Evolutionary conservation across 1,284 basidiomycete species (phyloP), one percentile per base, ranked within the genome.

Genomic region (Pascua sp.): DNA sequence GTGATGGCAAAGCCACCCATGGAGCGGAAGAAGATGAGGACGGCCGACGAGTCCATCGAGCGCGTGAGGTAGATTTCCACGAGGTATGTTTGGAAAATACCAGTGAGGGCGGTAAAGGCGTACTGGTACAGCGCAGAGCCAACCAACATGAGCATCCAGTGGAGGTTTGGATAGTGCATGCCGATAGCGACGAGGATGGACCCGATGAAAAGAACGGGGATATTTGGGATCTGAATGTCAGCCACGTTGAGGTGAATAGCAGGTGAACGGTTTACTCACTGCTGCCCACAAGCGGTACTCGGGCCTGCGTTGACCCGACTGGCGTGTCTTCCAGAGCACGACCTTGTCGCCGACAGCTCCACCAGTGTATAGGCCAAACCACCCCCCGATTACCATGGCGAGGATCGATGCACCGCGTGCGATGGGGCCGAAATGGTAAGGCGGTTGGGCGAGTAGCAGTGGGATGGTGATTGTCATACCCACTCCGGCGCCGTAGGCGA

Each of bases 11-110:
- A 78, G 16, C 72, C 72, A 63, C 73, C 71, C 16, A 70, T 65
- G 55, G 64, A 69, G 66, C 75, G 75, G 66, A 71, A 72, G 61
- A 78, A 74, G 57, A 70, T 70, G 64, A 75, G 77, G 41, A 71
- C 69, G 18, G 73, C 71, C 51, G 75, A 71, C 12, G 71, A 71
- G 56, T 73, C 70, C 57, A 72, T 71, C 0, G 66, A 65, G 42
- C 64, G 56, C 15, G 60, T 47, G 50, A 76, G 43, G 62, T 73
- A 74, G 40, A 59, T 62, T 57, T 78, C 76, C 56, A 76, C 63
- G 36, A 76, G 72, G 62, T 76, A 76, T 47, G 60, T 67, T 39
- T 59, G 59, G 12, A 67, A 51, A 18, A 68, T 53, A 51, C 65
- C 67, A 8, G 69, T 69, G 24, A 63, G 53, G 18, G 65, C 66